Conservation (phyloP, 768 basidiomycete genomes). For the Dentipellis sp. region DNA sequence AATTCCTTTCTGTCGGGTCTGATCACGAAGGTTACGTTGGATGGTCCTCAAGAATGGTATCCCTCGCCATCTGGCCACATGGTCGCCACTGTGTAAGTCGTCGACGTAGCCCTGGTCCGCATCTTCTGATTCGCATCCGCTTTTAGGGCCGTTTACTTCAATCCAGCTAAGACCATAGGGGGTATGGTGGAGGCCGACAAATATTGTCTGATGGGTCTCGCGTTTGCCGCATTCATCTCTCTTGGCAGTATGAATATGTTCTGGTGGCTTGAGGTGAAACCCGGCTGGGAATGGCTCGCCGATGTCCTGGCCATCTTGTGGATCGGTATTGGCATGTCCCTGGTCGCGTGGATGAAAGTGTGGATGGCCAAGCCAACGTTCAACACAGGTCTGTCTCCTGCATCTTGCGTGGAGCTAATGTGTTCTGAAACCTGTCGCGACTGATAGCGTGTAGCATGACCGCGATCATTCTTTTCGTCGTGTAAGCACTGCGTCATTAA, state of each 20-base stretch:
- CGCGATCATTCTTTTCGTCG: conserved; percentile 74
- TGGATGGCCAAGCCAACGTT: conserved; percentile 88
- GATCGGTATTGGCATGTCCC: conserved; percentile 77
- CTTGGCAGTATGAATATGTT: conserved; percentile 70
- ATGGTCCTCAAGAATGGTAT: conserved; percentile 32
- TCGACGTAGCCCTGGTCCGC: neutral
- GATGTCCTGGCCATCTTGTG: conserved; percentile 69
- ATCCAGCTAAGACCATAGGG: conserved; percentile 89
- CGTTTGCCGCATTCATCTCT: conserved; percentile 67
- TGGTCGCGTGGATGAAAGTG: conserved; percentile 84
- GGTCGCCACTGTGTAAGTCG: conserved; percentile 85
- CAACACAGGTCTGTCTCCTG: conserved; percentile 55
- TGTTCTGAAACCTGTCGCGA: neutral
- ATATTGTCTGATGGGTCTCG: conserved; percentile 61
- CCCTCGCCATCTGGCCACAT: conserved; percentile 81
- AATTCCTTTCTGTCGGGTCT: conserved; percentile 62
- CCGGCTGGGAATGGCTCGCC: conserved; percentile 66
- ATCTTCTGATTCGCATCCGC: neutral
- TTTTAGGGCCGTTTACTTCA: conserved; percentile 73
- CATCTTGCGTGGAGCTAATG: neutral
- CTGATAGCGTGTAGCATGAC: conserved; percentile 74
- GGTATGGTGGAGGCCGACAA: conserved; percentile 88
- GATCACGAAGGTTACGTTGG: conserved; percentile 51
- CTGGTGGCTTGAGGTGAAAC: conserved; percentile 64
- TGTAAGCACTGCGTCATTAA: conserved; percentile 32